phyloP scores from a whole-genome alignment of 305 asterid species.

The Plantago lanceolata region DNA sequence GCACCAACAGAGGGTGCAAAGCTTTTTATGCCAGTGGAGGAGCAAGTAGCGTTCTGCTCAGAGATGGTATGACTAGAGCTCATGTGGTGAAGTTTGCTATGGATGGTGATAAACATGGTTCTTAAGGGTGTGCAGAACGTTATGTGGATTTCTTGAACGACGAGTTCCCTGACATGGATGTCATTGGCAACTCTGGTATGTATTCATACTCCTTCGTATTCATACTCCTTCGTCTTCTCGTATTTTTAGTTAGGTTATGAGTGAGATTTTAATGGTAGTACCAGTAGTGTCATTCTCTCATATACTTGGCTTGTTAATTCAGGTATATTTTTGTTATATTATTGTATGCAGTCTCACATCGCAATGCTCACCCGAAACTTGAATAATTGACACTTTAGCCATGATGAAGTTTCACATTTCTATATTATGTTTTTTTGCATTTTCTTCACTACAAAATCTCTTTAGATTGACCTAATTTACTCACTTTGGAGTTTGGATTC shows the following conservation, averaged over 20 bases:
- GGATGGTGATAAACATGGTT: conserved; percentile 49
- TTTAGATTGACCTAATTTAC: too few species aligned
- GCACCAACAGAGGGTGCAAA: conserved; percentile 47
- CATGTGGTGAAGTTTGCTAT: conserved; percentile 37
- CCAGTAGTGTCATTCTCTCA: too few species aligned
- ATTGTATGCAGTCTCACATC: too few species aligned
- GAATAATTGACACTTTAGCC: too few species aligned
- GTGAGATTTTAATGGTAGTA: neutral
- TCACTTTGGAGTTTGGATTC: too few species aligned
- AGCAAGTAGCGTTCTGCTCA: conserved; percentile 30
- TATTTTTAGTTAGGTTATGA: neutral
- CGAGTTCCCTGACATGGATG: conserved; percentile 47
- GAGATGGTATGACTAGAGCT: conserved; percentile 48
- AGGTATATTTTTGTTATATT: too few species aligned
- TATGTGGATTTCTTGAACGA: conserved; percentile 31
- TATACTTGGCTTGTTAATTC: neutral
- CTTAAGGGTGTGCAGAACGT: conserved; percentile 44
- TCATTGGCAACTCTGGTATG: conserved; percentile 39
- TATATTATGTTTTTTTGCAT: too few species aligned
- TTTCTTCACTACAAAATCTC: too few species aligned
- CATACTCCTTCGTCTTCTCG: neutral
- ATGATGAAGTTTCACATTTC: too few species aligned
- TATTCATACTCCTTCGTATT: neutral
- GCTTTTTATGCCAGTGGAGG: conserved; percentile 41
- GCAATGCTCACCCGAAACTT: too few species aligned